Evolutionary conservation across 192 early-diverging fungal genomes (phyloP).

Genomic region (Gryganskiella cystojenkinii): DNA sequence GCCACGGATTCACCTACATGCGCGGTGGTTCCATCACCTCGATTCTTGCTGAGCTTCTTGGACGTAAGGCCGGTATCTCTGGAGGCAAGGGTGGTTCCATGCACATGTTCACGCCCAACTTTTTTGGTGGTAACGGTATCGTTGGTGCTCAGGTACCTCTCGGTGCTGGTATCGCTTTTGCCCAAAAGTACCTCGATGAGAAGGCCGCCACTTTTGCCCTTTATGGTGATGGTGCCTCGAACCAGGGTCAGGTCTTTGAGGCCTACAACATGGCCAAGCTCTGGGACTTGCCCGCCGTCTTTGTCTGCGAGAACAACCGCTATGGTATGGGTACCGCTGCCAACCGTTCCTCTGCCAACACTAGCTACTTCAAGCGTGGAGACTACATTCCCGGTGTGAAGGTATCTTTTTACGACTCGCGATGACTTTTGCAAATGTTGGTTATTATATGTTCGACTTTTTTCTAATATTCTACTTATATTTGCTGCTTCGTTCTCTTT

Average conservation of each 20-base stretch:
- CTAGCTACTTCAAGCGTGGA: conserved; percentile 94
- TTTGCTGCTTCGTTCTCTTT: neutral
- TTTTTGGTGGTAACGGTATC: conserved; percentile 99
- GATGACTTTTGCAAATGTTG: neutral
- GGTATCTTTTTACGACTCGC: conserved; percentile 54
- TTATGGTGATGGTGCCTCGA: conserved; percentile 98
- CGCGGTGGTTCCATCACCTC: conserved; percentile 76
- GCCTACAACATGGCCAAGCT: conserved; percentile 99
- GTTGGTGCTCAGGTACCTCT: conserved; percentile 96
- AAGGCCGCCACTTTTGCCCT: conserved; percentile 88
- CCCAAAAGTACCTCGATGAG: conserved; percentile 90
- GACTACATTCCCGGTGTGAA: conserved; percentile 97
- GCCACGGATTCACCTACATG: conserved; percentile 95
- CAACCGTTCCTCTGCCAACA: conserved; percentile 89
- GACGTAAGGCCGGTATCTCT: conserved; percentile 86
- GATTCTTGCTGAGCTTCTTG: conserved; percentile 86
- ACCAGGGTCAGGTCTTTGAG: conserved; percentile 99
- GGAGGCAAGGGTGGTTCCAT: conserved; percentile 99
- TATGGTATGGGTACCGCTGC: conserved; percentile 99
- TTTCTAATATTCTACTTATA: neutral
- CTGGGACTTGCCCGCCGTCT: conserved; percentile 92
- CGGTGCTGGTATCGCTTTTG: conserved; percentile 87
- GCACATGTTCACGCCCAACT: conserved; percentile 98
- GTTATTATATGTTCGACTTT: neutral
- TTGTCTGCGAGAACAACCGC: conserved; percentile 99